Evolutionary conservation across 2,329 filamentous ascomycete species (phyloP), one percentile per base, ranked within the genome.

Genomic region (Trichoderma sp.): DNA sequence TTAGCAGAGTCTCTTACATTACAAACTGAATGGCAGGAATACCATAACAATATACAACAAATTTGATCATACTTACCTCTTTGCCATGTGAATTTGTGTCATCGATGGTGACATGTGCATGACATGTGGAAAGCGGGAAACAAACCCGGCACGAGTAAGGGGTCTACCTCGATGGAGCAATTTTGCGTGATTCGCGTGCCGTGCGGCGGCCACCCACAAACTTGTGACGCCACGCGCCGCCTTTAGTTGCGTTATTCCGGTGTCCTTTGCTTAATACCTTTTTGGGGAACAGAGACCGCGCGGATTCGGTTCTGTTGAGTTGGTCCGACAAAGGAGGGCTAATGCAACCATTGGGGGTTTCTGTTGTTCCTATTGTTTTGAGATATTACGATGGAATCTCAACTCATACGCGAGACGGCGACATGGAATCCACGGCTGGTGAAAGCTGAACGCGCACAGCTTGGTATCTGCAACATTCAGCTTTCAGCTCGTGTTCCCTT

Each of bases 1-100:
- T 49, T n/a, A 43, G 11, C 46, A 49, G 18, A 49, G 46, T 49
- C 46, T 49, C 46, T 43, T 43, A 43, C 39, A 43, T 43, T 16
- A 66, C 46, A 39, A 67, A 77, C 77, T 78, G 77, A 78, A 78
- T 77, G 76, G 77, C 76, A 78, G 75, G 70, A 78, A 78, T 78
- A 78, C 76, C 77, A 78, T 77, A 77, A 77, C 59, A 69, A 69
- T 60, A 52, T 5, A 64, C 21, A 64, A 64, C 37, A 30, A 51
- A 30, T 52, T 18, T 28, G 43, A 39, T n/a, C 24, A 21, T 4
- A 34, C 11, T 14, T 34, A 34, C 32, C 32, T 34, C 10, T 16
- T 18, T 3, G 8, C 30, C 10, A 10, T 43, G 21, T 49, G 43
- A 39, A 26, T 26, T 28, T 54, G 60, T 54, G 30, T 52, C 30